Evolutionary conservation across 306 rosid genomes (phyloP), one percentile per base, ranked within the genome.

Genomic region (Begonia fuchsioides): DNA sequence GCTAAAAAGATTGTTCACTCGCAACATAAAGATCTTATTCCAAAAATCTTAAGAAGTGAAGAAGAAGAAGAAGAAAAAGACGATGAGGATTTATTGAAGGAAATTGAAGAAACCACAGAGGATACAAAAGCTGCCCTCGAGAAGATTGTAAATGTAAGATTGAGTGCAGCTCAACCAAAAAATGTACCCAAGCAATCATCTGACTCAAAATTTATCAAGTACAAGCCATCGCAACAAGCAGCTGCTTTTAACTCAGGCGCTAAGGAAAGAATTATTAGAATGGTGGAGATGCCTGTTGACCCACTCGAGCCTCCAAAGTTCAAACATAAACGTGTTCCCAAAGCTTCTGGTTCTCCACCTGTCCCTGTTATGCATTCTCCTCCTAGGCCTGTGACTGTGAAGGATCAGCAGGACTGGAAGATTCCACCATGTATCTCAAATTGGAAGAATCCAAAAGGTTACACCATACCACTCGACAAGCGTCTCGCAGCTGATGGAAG

Each of bases 371-470:
- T 88, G 93, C 97, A 81, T 59, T 88, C 95, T 3, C 95, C 93
- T 46, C 96, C 95, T 0, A 67, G 95, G 48, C 95, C 90, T 11
- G 90, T 84, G 65, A 83, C 93, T 1, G 84, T 83, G 60, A 88
- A 83, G 61, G 97, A 88, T 54, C 93, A 81, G 66, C 90, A 81
- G 51, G 97, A 88, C 52, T 88, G 95, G 97, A 83, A 88, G 64
- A 84, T 84, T 26, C 97, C 95, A 0, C 97, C 93, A 12, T 84
- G 93, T 51, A 83, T 88, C 46, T 88, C 95, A n/a, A 81, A 76
- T 71, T 88, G 95, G 97, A 81, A 88, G 90, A 88, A 88, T 55
- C 95, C 93, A 0, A 88, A 88, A 72, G 93, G 96, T 65, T 78
- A 88, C 15, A 83, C 88, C 0, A 88, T 88, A 46, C 95, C 95